These are phyloP conservation scores for Metarhizium humberi DNA, from an alignment of 2,329 filamentous ascomycete genomes.

Conservation along the genomic window DNA sequence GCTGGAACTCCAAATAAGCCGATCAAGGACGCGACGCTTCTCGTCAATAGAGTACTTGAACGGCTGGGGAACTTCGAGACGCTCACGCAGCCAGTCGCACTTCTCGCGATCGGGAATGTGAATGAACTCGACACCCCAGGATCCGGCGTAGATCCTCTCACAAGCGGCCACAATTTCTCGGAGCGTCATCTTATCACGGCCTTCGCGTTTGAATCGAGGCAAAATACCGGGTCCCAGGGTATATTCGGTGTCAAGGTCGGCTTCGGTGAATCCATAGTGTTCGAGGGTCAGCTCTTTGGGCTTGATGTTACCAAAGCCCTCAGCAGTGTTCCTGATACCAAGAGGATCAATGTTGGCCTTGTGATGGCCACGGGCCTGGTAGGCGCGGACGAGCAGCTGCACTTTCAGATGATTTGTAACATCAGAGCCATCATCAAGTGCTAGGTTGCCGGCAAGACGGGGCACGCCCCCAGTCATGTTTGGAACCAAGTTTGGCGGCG, in stretches of 20 bases:
- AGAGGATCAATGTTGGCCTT: conserved; percentile 96
- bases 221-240: conserved; percentile 88
- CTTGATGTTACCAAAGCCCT: conserved; percentile 78
- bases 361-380: conserved; percentile 96
- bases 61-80: conserved; percentile 84
- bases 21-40: conserved; percentile 94
- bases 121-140: conserved; percentile 97
- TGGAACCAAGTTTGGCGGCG: conserved; percentile 85
- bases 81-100: conserved; percentile 96
- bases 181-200: conserved; percentile 90
- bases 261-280: conserved; percentile 91
- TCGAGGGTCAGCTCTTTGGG: conserved; percentile 89
- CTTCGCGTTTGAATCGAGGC: conserved; percentile 82
- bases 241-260: conserved; percentile 88
- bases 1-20: conserved; percentile 96
- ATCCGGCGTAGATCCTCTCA: conserved; percentile 92
- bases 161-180: conserved; percentile 89
- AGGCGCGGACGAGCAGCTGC: conserved; percentile 90
- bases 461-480: conserved; percentile 71
- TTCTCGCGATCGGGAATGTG: conserved; percentile 96
- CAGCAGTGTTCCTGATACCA: conserved; percentile 66
- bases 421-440: conserved; percentile 63
- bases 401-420: conserved; percentile 97
- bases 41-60: conserved; percentile 98
- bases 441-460: conserved; percentile 59